These are phyloP conservation scores for Ilex aquifolium DNA, from an alignment of 257 asterid genomes.

Conservation along the genomic window DNA sequence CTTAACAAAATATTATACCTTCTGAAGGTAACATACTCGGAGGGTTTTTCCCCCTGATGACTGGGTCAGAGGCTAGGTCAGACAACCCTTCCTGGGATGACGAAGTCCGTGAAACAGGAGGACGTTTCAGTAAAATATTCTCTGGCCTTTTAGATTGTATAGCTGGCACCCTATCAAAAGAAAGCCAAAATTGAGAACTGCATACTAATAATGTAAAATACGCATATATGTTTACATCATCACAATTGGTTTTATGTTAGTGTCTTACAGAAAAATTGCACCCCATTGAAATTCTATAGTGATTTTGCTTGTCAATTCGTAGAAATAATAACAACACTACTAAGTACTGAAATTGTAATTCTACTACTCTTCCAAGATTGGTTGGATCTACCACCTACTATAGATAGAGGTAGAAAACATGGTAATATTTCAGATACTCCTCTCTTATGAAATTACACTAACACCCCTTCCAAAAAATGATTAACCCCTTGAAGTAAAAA, in stretches of 20 bases:
- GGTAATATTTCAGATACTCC: no score
- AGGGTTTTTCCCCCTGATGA: constrained; percentile 37
- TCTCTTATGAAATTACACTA: no score
- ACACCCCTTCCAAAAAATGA: no score
- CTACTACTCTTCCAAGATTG: no score
- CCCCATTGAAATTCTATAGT: neutral
- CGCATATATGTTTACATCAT: no score
- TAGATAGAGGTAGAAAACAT: no score
- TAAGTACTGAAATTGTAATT: neutral
- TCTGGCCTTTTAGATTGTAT: constrained; percentile 49
- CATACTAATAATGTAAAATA: neutral
- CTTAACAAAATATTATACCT: constrained; percentile 30
- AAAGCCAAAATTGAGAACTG: constrained; percentile 7
- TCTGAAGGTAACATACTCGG: constrained; percentile 38
- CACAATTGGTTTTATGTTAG: no score
- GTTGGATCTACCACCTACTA: no score
- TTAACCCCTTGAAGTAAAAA: no score
- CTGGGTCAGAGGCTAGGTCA: constrained; percentile 45
- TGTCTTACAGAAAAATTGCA: neutral
- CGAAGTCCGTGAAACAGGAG: constrained; percentile 57
- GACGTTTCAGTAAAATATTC: constrained; percentile 72
- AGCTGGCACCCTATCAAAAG: constrained; percentile 28
- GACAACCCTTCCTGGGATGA: constrained; percentile 63
- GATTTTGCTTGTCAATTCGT: neutral
- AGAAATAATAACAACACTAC: neutral